These are phyloP conservation scores for Xylaria sp. DNA, from an alignment of 2,329 filamentous ascomycete genomes.

Conservation along the genomic window DNA sequence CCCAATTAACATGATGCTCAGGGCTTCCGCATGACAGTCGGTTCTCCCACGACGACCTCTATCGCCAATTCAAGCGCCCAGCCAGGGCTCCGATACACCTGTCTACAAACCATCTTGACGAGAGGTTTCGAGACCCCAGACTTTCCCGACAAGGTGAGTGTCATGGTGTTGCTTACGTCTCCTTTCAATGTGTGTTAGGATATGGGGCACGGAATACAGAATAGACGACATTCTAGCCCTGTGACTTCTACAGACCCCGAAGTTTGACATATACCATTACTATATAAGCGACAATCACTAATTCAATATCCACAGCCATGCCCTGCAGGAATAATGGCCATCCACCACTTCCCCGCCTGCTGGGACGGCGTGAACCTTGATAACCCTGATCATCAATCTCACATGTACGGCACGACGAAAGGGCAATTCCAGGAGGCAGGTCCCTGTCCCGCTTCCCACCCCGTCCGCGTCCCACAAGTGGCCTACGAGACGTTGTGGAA, in stretches of 20 bases:
- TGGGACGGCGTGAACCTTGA: conserved; percentile 60
- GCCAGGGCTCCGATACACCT: conserved; percentile 49
- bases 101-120: conserved; percentile 54
- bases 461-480: conserved; percentile 58
- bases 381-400: conserved; percentile 37
- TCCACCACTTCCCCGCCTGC: conserved; percentile 56
- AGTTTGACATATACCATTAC: neutral
- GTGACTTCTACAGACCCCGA: neutral
- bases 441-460: conserved; percentile 55
- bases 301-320: conserved; percentile 46
- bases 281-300: neutral
- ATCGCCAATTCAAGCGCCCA: conserved; percentile 50
- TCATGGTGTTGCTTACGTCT: neutral
- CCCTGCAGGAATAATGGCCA: conserved; percentile 56
- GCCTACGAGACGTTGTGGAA: conserved; percentile 60
- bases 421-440: conserved; percentile 45
- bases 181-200: neutral
- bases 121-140: conserved; percentile 54
- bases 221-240: no score
- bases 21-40: conserved; percentile 60
- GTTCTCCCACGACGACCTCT: conserved; percentile 47
- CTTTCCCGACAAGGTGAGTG: conserved; percentile 48
- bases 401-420: conserved; percentile 46
- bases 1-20: conserved; percentile 28
- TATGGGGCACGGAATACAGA: neutral